Conservation (phyloP, 2,329 filamentous ascomycete genomes). For the Phoma sp. region DNA sequence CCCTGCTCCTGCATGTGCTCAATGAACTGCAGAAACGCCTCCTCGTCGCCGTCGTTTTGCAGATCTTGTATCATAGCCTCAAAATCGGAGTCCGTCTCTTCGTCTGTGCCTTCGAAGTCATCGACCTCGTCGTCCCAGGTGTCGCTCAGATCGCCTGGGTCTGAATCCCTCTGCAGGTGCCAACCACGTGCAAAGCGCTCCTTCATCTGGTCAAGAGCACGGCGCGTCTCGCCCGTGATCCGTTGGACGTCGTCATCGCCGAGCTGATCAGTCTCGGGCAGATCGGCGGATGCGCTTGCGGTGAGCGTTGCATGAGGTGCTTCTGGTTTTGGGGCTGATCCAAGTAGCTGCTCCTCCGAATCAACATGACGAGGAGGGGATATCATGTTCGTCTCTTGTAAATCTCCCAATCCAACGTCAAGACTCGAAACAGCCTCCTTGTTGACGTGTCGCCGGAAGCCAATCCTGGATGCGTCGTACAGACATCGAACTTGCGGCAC, state of each 20-base stretch:
- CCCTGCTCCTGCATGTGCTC: constrained; percentile 14
- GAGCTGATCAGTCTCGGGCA: constrained; percentile 36
- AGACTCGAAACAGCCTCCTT: neutral
- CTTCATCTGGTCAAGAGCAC: constrained; percentile 17
- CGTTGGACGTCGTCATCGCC: constrained; percentile 20
- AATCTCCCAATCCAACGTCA: neutral
- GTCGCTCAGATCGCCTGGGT: neutral
- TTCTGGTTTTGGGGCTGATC: neutral
- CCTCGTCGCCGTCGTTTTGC: constrained; percentile 14
- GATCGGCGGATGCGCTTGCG: neutral
- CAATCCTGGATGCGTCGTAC: constrained; percentile 55
- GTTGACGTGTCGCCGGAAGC: constrained; percentile 33
- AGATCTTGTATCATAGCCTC: constrained; percentile 11
- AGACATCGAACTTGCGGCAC: constrained; percentile 30
- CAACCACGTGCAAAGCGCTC: constrained; percentile 12
- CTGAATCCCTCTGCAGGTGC: neutral
- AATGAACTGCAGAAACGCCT: constrained; percentile 5
- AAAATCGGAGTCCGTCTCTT: constrained; percentile 8
- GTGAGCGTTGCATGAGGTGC: neutral
- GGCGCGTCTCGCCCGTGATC: constrained; percentile 19
- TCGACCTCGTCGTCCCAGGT: neutral
- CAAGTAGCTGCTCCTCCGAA: neutral
- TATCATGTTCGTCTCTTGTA: neutral
- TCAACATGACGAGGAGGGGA: neutral
- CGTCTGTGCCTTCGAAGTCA: constrained; percentile 1